Percentiles rank a stretch among this genome's conserved stretches.
Conservation (phyloP, 78 protist species). For the Dictyostelium citrinum region DNA sequence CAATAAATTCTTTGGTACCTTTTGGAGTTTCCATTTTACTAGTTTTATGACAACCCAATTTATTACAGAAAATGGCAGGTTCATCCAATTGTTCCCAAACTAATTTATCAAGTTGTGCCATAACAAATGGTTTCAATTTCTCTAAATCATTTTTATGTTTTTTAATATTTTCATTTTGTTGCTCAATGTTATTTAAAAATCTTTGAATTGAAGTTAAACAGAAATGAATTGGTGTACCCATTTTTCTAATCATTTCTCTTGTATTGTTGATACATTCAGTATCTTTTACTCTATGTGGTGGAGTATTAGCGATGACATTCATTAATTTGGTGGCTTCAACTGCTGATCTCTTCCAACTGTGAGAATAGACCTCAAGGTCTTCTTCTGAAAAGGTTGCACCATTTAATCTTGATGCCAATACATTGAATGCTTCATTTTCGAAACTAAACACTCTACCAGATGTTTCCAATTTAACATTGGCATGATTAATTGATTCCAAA, state of each 20-base stretch:
- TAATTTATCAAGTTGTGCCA: not conserved
- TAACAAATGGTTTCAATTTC: not conserved
- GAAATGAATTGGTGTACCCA: not conserved
- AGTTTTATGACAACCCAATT: not conserved
- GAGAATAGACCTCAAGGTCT: not conserved
- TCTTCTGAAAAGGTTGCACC: not conserved
- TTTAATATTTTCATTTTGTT: not conserved
- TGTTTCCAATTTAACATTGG: not conserved
- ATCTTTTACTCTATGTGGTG: not conserved
- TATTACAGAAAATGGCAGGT: not conserved
- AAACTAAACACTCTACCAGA: not conserved
- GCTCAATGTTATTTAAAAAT: not conserved
- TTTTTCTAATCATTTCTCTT: not conserved
- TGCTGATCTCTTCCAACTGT: not conserved
- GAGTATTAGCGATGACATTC: not conserved
- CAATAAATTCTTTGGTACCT: not conserved
- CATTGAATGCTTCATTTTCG: not conserved
- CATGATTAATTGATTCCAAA: not conserved
- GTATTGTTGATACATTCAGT: not conserved
- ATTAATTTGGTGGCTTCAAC: not conserved
- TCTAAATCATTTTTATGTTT: not conserved
- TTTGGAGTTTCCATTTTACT: not conserved
- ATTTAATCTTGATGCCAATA: not conserved
- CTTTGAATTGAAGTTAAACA: not conserved
- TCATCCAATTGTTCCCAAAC: not conserved